These are phyloP conservation scores for Silene vulgaris DNA, from an alignment of 179 eudicot species.

Conservation along the genomic window DNA sequence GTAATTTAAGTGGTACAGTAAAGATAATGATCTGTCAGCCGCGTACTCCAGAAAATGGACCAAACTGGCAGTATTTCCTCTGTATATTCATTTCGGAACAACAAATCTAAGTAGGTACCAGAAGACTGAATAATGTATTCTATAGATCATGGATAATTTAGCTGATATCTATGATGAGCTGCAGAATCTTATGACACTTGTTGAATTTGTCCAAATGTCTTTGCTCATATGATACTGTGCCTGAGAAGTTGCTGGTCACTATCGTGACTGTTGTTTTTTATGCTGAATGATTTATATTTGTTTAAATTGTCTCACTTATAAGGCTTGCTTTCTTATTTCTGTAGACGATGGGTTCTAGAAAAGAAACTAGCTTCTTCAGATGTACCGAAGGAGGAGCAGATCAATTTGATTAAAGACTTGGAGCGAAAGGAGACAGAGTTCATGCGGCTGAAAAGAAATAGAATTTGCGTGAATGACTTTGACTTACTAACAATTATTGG, in stretches of 20 bases:
- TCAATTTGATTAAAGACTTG: conserved; percentile 38
- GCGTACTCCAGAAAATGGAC: no score
- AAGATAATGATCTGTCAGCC: no score
- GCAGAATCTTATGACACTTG: no score
- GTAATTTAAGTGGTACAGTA: no score
- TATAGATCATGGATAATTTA: no score
- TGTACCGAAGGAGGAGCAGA: neutral
- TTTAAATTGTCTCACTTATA: neutral
- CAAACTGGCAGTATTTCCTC: no score
- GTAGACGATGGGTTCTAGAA: conserved; percentile 1
- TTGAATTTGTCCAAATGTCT: no score
- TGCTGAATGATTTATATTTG: neutral
- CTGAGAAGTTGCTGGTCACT: neutral
- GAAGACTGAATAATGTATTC: no score
- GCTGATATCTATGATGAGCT: no score
- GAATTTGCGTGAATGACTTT: conserved; percentile 56
- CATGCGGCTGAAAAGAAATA: conserved; percentile 58
- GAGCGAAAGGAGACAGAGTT: conserved; percentile 63
- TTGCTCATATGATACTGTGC: no score
- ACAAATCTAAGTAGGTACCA: no score
- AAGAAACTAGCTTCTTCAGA: neutral
- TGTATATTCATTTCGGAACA: no score
- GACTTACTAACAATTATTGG: conserved; percentile 58
- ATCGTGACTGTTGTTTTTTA: neutral
- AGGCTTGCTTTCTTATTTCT: neutral